A percentile compares a stretch with the other conserved stretches of the same genome.
Conservation (phyloP, 73 alveolate species). For the Paramecium tetraurelia region DNA sequence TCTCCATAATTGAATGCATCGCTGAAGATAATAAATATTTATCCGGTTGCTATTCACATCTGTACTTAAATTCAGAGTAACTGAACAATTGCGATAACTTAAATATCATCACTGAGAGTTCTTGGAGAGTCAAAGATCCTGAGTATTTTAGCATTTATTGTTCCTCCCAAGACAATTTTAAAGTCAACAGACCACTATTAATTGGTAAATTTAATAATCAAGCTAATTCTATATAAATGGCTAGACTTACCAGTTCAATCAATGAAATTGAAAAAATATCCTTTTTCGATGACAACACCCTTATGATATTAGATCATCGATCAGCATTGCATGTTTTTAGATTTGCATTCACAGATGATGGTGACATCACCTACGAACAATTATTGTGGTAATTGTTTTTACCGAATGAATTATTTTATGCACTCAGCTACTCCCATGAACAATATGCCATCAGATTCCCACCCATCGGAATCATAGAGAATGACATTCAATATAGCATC, state of each 20-base stretch:
- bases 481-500: constrained; percentile 3
- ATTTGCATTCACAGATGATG: background rate
- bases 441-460: constrained; percentile 26
- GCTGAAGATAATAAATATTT: background rate
- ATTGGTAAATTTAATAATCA: background rate
- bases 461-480: constrained; percentile 14
- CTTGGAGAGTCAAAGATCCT: constrained; percentile 44
- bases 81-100: background rate
- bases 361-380: background rate
- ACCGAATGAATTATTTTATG: constrained; percentile 20
- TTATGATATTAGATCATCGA: background rate
- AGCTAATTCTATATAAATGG: background rate
- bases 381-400: background rate
- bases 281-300: constrained; percentile 2
- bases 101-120: background rate
- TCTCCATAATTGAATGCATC: background rate
- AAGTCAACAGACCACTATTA: background rate
- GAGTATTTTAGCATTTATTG: background rate
- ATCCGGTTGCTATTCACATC: background rate
- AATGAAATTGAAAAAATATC: constrained; percentile 6
- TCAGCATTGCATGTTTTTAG: background rate
- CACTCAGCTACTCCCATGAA: constrained; percentile 21
- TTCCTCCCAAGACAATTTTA: background rate
- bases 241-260: background rate
- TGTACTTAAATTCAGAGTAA: background rate